A percentile compares a stretch with the other conserved stretches of the same genome.
Conservation (phyloP, 1,139 yeast species). For the Geotrichum cucujoidarum region DNA sequence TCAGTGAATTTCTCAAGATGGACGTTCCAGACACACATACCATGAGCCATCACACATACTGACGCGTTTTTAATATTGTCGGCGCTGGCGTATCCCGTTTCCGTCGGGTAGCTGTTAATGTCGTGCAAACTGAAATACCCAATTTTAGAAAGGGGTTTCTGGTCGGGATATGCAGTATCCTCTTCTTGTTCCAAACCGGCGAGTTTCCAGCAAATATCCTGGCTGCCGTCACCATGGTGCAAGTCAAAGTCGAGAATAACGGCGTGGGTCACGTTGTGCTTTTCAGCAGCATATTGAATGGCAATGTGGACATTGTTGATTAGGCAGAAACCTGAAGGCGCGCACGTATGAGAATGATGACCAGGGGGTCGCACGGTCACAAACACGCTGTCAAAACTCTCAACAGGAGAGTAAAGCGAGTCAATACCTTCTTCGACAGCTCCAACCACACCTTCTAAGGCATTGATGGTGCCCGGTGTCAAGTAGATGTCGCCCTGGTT, state of each 20-base stretch:
- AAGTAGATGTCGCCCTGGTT: constrained; percentile 79
- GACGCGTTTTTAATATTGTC: constrained; percentile 73
- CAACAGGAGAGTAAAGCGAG: constrained; percentile 40
- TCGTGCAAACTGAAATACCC: constrained; percentile 86
- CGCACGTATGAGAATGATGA: constrained; percentile 81
- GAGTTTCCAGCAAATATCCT: constrained; percentile 80
- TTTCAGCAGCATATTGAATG: constrained; percentile 67
- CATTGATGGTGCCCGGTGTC: constrained; percentile 61
- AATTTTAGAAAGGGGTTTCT: constrained; percentile 35
- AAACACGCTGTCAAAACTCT: constrained; percentile 53
- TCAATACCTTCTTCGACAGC: constrained; percentile 74
- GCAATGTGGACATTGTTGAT: constrained; percentile 80
- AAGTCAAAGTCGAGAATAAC: constrained; percentile 79
- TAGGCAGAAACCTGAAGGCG: constrained; percentile 84
- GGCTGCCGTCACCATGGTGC: constrained; percentile 92
- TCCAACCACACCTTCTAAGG: constrained; percentile 75
- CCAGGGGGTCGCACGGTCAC: constrained; percentile 81
- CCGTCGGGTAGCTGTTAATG: constrained; percentile 83
- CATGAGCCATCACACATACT: constrained; percentile 74
- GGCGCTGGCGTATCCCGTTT: constrained; percentile 67
- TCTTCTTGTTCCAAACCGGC: constrained; percentile 52
- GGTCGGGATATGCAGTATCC: constrained; percentile 1
- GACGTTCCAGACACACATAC: constrained; percentile 77
- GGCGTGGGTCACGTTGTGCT: constrained; percentile 69
- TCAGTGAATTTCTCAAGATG: constrained; percentile 65